These are phyloP conservation scores for Penicillium flavigenum DNA, from an alignment of 495 filamentous ascomycete species.

Conservation along the genomic window DNA sequence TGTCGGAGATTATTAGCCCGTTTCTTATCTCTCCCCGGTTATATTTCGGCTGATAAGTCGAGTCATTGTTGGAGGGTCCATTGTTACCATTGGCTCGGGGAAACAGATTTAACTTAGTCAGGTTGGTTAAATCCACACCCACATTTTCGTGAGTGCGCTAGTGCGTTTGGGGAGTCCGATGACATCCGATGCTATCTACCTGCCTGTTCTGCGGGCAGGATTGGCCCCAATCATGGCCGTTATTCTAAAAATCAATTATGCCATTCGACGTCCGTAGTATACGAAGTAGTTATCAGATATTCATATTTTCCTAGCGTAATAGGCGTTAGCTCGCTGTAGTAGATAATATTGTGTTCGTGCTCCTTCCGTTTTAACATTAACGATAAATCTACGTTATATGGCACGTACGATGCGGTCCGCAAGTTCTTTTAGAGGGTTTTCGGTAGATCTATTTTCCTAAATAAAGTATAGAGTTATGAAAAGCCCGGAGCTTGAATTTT, in stretches of 20 bases:
- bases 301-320: conserved; percentile 21
- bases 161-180: not conserved
- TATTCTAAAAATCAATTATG: not conserved
- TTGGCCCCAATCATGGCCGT: not conserved
- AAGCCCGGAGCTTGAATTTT: too few species aligned
- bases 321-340: conserved; percentile 14
- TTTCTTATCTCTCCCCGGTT: not conserved
- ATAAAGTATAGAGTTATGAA: too few species aligned
- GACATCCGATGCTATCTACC: too few species aligned
- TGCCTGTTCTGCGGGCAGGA: not conserved
- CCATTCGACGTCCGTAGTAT: not conserved
- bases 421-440: conserved; percentile 4
- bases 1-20: not conserved
- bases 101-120: not conserved
- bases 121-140: not conserved
- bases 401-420: conserved; percentile 16
- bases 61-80: too few species aligned
- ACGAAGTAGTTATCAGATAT: not conserved
- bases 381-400: conserved; percentile 22
- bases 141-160: not conserved
- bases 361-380: conserved; percentile 19
- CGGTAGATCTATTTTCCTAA: not conserved
- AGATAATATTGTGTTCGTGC: conserved; percentile 14
- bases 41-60: too few species aligned
- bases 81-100: not conserved